Conservation (phyloP, 768 basidiomycete species). For the Cystofilobasidium capitatum region DNA sequence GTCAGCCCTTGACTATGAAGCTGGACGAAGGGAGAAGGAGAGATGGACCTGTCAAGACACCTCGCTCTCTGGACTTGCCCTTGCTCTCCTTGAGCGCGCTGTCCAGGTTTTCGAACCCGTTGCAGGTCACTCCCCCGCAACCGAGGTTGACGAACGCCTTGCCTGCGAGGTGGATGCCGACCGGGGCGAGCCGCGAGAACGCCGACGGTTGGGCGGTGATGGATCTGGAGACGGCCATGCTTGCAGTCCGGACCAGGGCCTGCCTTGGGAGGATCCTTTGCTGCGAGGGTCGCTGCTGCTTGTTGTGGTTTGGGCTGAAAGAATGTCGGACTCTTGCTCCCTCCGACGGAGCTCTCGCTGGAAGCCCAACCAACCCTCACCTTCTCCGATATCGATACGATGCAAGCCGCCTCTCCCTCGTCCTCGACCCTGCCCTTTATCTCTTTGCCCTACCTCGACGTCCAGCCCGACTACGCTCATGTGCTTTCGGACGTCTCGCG, state of each 20-base stretch:
- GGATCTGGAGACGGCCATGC: not conserved
- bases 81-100: constrained; percentile 9
- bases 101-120: not conserved
- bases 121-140: constrained; percentile 1
- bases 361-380: not conserved
- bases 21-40: not conserved
- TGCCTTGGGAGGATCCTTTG: too few relatives aligned
- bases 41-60: constrained; percentile 3
- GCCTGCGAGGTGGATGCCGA: not conserved
- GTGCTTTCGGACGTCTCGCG: constrained; percentile 16
- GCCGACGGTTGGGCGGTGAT: not conserved
- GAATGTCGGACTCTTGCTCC: too few relatives aligned
- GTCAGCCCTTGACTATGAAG: not conserved
- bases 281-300: too few relatives aligned
- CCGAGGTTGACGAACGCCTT: constrained; percentile 10
- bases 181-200: constrained; percentile 1
- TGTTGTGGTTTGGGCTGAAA: too few relatives aligned
- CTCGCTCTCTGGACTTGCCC: constrained; percentile 7
- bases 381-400: not conserved
- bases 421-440: not conserved
- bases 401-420: too few relatives aligned
- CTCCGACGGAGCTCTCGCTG: too few relatives aligned
- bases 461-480: constrained; percentile 9
- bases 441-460: not conserved
- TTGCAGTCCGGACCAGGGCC: not conserved